A percentile compares a stretch with the other conserved stretches of the same genome.
phyloP scores from a whole-genome alignment of 805 yeast species.

The Pichia paraexigua region DNA sequence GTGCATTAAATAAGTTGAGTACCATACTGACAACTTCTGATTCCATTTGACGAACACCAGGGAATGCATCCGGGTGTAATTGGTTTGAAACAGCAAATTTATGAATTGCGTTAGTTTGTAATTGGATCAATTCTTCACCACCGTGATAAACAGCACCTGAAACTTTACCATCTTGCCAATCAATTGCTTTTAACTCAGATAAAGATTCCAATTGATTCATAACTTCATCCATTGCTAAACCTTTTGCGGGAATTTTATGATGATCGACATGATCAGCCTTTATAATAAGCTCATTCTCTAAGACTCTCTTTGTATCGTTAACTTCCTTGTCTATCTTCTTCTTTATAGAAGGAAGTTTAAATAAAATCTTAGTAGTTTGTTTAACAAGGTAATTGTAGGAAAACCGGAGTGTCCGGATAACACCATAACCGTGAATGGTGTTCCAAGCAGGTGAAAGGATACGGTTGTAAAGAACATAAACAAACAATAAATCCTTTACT shows the following conservation, averaged over 20 bases:
- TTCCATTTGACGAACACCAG: slow-evolving; percentile 95
- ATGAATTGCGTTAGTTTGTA: slow-evolving; percentile 73
- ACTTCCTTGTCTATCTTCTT: slow-evolving; percentile 57
- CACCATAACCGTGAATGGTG: slow-evolving; percentile 22
- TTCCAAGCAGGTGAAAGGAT: slow-evolving; percentile 1
- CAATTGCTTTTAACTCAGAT: slow-evolving; percentile 45
- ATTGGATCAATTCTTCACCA: slow-evolving; percentile 62
- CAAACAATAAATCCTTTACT: slow-evolving; percentile 13
- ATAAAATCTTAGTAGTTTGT: slow-evolving; percentile 9
- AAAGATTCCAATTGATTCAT: slow-evolving; percentile 43
- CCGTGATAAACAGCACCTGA: slow-evolving; percentile 98
- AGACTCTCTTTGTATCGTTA: slow-evolving; percentile 31
- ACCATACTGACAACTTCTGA: slow-evolving; percentile 93
- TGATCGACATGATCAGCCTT: slow-evolving; percentile 41
- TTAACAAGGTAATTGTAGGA: slow-evolving; percentile 7
- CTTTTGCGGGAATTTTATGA: slow-evolving; percentile 48
- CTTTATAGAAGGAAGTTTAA: slow-evolving; percentile 32
- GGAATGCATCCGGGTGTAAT: slow-evolving; percentile 94
- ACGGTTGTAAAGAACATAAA: slow-evolving; percentile 7
- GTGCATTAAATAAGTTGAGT: slow-evolving; percentile 71
- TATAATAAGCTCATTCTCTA: slow-evolving; percentile 54
- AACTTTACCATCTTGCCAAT: slow-evolving; percentile 79
- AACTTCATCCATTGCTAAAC: slow-evolving; percentile 44
- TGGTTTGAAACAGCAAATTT: slow-evolving; percentile 85
- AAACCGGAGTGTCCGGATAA: slow-evolving; percentile 8